Evolutionary conservation across 1,284 basidiomycete species (phyloP), one percentile per base, ranked within the genome.

Genomic region (Ustilago tritici): DNA sequence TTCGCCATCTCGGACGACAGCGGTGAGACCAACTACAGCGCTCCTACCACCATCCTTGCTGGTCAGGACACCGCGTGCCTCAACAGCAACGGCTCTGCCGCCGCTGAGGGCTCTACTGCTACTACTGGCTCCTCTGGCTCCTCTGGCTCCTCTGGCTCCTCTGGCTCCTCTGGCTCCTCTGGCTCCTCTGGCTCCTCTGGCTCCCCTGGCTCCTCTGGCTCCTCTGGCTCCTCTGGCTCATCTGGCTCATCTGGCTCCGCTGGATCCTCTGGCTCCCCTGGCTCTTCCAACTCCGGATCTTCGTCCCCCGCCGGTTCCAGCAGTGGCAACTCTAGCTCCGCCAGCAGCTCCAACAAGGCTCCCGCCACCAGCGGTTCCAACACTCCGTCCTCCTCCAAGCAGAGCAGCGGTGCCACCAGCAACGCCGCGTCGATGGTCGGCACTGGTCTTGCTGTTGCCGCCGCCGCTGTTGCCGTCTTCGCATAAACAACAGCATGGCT

Each of bases 1-100:
- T 61, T 79, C 34, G 35, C 63, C 53, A 61, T 79, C 65, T 58
- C 67, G 31, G 78, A 79, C 52, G 49, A 58, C 59, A 23, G 55
- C 1, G 78, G 78, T 61, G 35, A 53, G 7, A 47, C 34, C 43
- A 61, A 70, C 59, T 73, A 74, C 74, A 62, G 64, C 43, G 56
- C 52, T 47, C 40, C 59, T 40, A 65, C 55, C 57, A 47, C 62
- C 47, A 65, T 79, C 50, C 62, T 40, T 12, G 50, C 68, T 17
- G 78, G 78, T 14, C 23, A 59, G 38, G 68, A 76, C 59, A 41
- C 62, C 23, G 34, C 50, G 19, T 79, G 78, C 63, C 53, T 71
- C 34, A 63, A 60, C 56, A 28, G 32, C 35, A 40, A 19, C 35
- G 56, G 32, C 23, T 61, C 61, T 5, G 59, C 74, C 23, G 64